These are phyloP conservation scores for Tetracentron sinense DNA, from an alignment of 164 flowering plant species.

Conservation along the genomic window DNA sequence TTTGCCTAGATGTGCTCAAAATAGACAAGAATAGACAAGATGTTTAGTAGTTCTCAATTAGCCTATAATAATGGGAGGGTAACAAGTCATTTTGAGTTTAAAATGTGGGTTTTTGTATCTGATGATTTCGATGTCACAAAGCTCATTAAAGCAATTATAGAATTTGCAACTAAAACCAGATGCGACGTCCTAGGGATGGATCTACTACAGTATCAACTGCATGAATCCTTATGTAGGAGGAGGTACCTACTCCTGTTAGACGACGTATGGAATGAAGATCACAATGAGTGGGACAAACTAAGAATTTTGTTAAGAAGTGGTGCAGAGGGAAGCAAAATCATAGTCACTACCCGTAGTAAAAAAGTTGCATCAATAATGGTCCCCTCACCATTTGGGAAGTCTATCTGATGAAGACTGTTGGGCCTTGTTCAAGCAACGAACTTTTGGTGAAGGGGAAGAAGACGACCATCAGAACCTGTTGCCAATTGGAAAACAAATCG, in stretches of 20 bases:
- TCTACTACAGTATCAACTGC: background rate
- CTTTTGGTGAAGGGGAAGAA: slow-evolving; percentile 1
- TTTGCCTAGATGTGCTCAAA: background rate
- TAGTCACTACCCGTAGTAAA: too few species aligned
- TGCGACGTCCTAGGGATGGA: slow-evolving; percentile 1
- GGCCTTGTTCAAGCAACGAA: slow-evolving; percentile 14
- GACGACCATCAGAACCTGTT: too few species aligned
- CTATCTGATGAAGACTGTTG: slow-evolving; percentile 11
- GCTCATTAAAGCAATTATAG: background rate
- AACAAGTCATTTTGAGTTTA: background rate
- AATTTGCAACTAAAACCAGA: background rate
- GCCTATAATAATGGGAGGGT: slow-evolving; percentile 13
- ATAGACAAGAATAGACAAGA: too few species aligned
- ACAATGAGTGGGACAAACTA: slow-evolving; percentile 16
- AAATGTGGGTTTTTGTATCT: slow-evolving; percentile 15
- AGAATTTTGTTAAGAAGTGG: slow-evolving; percentile 9
- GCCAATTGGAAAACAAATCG: slow-evolving; percentile 7
- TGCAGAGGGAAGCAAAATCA: too few species aligned
- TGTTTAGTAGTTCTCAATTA: slow-evolving; percentile 5
- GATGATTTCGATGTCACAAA: background rate
- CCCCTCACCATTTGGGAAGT: background rate
- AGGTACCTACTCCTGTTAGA: too few species aligned
- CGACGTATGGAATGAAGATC: slow-evolving; percentile 20
- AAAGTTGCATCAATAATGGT: slow-evolving; percentile 8
- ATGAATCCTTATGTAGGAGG: background rate